Percentiles rank a stretch among this genome's conserved stretches.
These are phyloP conservation scores for Lactarius hengduanensis DNA, from an alignment of 768 basidiomycete genomes.

Conservation along the genomic window DNA sequence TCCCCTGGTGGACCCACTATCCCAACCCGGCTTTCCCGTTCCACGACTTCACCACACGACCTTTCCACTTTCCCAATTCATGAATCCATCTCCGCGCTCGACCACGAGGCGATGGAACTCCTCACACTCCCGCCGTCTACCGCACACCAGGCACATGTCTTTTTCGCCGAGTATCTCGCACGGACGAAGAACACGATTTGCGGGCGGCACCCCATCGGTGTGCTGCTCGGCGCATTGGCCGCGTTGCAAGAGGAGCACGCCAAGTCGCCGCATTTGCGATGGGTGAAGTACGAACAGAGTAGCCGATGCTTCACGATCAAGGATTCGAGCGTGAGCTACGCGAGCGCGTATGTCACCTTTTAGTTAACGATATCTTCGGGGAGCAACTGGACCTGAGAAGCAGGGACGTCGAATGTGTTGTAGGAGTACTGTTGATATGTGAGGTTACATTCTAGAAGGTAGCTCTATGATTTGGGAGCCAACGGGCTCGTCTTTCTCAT, in stretches of 20 bases:
- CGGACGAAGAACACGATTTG: constrained; percentile 94
- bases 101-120: constrained; percentile 81
- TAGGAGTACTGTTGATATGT: background rate
- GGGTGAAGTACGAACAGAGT: constrained; percentile 95
- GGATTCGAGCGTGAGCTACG: constrained; percentile 96
- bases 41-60: constrained; percentile 39
- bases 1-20: constrained; percentile 47
- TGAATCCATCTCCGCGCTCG: constrained; percentile 77
- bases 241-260: constrained; percentile 46
- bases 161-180: constrained; percentile 65
- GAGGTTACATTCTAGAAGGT: constrained; percentile 22
- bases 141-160: constrained; percentile 52
- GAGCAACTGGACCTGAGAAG: background rate
- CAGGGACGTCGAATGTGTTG: background rate
- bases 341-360: constrained; percentile 79
- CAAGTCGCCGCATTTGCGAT: constrained; percentile 51
- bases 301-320: constrained; percentile 61
- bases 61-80: constrained; percentile 64
- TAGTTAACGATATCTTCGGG: constrained; percentile 33
- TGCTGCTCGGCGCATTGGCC: constrained; percentile 76
- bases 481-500: constrained; percentile 53
- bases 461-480: constrained; percentile 46
- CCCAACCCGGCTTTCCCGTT: constrained; percentile 51
- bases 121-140: constrained; percentile 57
- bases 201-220: constrained; percentile 93